phyloP scores from a whole-genome alignment of 2,329 filamentous ascomycete species.

The Coleophoma eucalyptorum region DNA sequence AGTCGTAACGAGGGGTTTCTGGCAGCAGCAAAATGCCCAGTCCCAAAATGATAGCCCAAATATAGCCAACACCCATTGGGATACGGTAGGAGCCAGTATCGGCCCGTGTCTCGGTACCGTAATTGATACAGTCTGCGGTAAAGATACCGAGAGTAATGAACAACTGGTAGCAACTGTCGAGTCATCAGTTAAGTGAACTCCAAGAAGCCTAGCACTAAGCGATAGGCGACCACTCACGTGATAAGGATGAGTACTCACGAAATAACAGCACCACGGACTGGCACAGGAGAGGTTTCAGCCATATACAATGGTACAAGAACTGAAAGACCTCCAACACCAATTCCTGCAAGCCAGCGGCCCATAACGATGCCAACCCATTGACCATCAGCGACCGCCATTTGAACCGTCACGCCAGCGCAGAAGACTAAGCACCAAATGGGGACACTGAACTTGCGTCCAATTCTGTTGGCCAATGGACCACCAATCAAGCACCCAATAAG shows the following conservation, averaged over 20 bases:
- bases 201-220: no score
- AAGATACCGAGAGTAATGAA: slow-evolving; percentile 71
- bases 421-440: slow-evolving; percentile 49
- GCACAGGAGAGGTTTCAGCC: slow-evolving; percentile 56
- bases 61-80: slow-evolving; percentile 52
- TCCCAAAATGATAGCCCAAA: slow-evolving; percentile 48
- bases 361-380: slow-evolving; percentile 61
- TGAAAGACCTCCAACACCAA: slow-evolving; percentile 64
- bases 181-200: background rate
- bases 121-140: slow-evolving; percentile 51
- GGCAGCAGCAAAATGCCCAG: slow-evolving; percentile 50
- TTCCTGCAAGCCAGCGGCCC: slow-evolving; percentile 62
- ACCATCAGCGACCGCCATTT: slow-evolving; percentile 51
- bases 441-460: slow-evolving; percentile 60
- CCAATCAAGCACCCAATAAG: slow-evolving; percentile 76
- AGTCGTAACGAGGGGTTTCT: slow-evolving; percentile 55
- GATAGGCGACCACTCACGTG: no score
- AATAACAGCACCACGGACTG: slow-evolving; percentile 63
- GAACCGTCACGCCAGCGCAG: slow-evolving; percentile 61
- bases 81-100: slow-evolving; percentile 55
- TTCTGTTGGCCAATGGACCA: slow-evolving; percentile 62
- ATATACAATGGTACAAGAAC: slow-evolving; percentile 66
- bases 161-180: slow-evolving; percentile 61
- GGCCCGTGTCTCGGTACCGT: slow-evolving; percentile 32
- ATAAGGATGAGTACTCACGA: slow-evolving; percentile 26